These are phyloP conservation scores for Spergularia azorica DNA, from an alignment of 179 eudicot species.

Conservation along the genomic window DNA sequence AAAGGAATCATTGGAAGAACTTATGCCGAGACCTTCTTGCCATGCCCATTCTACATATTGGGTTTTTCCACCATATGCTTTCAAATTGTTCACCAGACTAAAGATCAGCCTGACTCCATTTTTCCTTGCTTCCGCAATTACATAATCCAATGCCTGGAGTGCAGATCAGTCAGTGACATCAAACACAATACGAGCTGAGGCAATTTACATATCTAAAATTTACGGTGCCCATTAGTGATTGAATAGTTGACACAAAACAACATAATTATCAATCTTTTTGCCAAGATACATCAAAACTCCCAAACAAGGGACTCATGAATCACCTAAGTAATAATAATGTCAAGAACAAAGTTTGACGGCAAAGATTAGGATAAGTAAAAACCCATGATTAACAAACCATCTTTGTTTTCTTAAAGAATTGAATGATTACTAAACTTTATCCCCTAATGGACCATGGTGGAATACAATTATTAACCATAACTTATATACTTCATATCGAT, in stretches of 20 bases:
- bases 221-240: background rate
- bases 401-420: background rate
- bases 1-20: constrained; percentile 95
- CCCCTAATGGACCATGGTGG: constrained; percentile 1
- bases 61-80: constrained; percentile 94
- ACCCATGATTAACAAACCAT: background rate
- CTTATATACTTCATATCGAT: background rate
- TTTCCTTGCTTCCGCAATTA: constrained; percentile 78
- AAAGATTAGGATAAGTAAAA: background rate
- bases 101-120: constrained; percentile 71
- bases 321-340: background rate
- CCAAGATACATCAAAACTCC: background rate
- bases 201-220: background rate
- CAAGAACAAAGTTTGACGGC: background rate
- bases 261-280: background rate
- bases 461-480: background rate
- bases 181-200: background rate
- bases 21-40: constrained; percentile 86
- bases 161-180: constrained; percentile 19
- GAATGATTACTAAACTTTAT: background rate
- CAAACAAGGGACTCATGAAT: background rate
- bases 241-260: background rate
- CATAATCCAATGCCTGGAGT: constrained; percentile 84
- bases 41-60: constrained; percentile 96
- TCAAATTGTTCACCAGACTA: constrained; percentile 75